phyloP scores from a whole-genome alignment of 1,284 basidiomycete species.

The Afroboletus lepidellus region DNA sequence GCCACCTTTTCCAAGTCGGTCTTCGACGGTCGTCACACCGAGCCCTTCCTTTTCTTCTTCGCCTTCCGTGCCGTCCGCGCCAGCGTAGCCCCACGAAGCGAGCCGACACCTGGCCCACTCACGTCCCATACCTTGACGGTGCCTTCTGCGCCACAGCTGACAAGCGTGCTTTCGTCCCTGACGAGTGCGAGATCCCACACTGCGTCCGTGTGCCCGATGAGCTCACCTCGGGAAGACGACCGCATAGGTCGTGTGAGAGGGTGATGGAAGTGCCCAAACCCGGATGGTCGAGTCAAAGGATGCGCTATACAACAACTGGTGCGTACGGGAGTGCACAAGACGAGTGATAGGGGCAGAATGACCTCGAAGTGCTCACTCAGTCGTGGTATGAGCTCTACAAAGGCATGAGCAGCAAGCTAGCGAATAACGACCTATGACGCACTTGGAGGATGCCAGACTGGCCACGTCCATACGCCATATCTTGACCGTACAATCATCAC shows the following conservation, averaged over 20 bases:
- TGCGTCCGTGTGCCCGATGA: slow-evolving; percentile 91
- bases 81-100: slow-evolving; percentile 78
- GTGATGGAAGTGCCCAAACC: slow-evolving; percentile 80
- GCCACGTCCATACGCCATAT: slow-evolving; percentile 87
- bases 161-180: slow-evolving; percentile 75
- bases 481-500: slow-evolving; percentile 95
- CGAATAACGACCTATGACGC: slow-evolving; percentile 34
- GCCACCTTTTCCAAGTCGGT: slow-evolving; percentile 77
- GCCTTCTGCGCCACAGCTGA: slow-evolving; percentile 90
- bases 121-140: slow-evolving; percentile 92
- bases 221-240: slow-evolving; percentile 70
- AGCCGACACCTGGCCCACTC: slow-evolving; percentile 54
- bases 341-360: slow-evolving; percentile 93
- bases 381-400: slow-evolving; percentile 58
- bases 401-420: slow-evolving; percentile 16
- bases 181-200: slow-evolving; percentile 91
- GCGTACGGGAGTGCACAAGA: slow-evolving; percentile 78
- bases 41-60: slow-evolving; percentile 48
- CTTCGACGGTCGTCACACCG: slow-evolving; percentile 81
- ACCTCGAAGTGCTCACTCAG: slow-evolving; percentile 87
- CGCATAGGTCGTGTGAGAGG: slow-evolving; percentile 79
- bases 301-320: slow-evolving; percentile 82
- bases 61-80: slow-evolving; percentile 56
- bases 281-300: slow-evolving; percentile 93
- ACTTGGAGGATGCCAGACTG: slow-evolving; percentile 70